These are phyloP conservation scores for Pythium plurisporium DNA, from an alignment of 352 stramenopile genomes.

Conservation along the genomic window DNA sequence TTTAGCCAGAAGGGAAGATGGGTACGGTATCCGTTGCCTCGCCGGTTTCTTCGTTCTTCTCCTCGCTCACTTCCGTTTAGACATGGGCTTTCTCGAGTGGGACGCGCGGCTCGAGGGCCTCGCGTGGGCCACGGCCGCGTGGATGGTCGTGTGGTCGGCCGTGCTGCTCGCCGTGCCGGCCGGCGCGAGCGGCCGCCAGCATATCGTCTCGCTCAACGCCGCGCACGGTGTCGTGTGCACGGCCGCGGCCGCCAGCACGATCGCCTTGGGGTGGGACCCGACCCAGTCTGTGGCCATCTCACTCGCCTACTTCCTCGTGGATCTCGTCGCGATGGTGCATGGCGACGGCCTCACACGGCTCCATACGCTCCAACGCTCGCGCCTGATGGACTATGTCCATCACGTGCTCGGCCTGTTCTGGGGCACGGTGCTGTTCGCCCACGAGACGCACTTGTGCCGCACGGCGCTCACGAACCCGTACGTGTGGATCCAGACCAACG, in stretches of 20 bases:
- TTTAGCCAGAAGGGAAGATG: not conserved
- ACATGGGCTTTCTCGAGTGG: not conserved
- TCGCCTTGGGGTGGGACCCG: slow-evolving; percentile 40
- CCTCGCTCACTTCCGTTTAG: not conserved
- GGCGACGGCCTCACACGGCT: slow-evolving; percentile 41
- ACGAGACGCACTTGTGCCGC: slow-evolving; percentile 51
- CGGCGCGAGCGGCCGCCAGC: slow-evolving; percentile 40
- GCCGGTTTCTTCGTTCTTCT: too few species aligned
- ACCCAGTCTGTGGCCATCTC: slow-evolving; percentile 57
- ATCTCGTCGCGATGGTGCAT: slow-evolving; percentile 57
- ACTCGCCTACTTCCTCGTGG: slow-evolving; percentile 67
- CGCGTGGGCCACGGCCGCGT: slow-evolving; percentile 28
- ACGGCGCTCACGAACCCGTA: slow-evolving; percentile 57
- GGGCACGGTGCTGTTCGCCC: slow-evolving; percentile 53
- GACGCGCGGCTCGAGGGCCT: slow-evolving; percentile 36
- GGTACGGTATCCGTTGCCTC: not conserved
- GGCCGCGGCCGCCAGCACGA: slow-evolving; percentile 34
- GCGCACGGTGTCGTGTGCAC: slow-evolving; percentile 65
- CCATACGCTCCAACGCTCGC: slow-evolving; percentile 32
- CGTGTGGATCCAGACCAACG: slow-evolving; percentile 83
- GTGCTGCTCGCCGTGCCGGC: slow-evolving; percentile 39
- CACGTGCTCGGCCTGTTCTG: slow-evolving; percentile 65
- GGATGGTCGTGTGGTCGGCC: slow-evolving; percentile 47
- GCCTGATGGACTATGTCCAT: slow-evolving; percentile 70
- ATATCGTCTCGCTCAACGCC: slow-evolving; percentile 70